Conservation (phyloP, 2,329 filamentous ascomycete genomes). For the Lomentospora prolificans region DNA sequence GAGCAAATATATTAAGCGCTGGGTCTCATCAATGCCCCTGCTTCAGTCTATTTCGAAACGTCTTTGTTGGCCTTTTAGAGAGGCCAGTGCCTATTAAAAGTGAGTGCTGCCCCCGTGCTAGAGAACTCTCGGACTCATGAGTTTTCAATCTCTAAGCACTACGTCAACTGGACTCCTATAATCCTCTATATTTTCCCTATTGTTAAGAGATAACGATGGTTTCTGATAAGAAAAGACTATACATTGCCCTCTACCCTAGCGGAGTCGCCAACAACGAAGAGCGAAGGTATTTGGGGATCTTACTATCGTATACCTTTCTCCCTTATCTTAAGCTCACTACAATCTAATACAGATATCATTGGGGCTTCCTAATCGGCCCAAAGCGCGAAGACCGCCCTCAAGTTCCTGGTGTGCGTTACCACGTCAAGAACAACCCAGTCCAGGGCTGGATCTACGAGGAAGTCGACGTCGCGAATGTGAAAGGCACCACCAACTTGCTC, state of each 20-base stretch:
- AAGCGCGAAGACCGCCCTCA: conserved; percentile 16
- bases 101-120: no score
- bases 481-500: conserved; percentile 20
- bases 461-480: conserved; percentile 12
- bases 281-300: conserved; percentile 14
- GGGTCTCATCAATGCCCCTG: no score
- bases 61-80: no score
- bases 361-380: conserved; percentile 20
- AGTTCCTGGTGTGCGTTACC: conserved; percentile 20
- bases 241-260: conserved; percentile 22
- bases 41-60: no score
- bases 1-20: no score
- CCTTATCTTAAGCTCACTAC: not conserved
- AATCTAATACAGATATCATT: conserved; percentile 19
- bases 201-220: conserved; percentile 9
- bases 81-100: no score
- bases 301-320: conserved; percentile 10
- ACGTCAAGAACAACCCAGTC: conserved; percentile 19
- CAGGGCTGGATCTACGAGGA: conserved; percentile 20
- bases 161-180: conserved; percentile 41
- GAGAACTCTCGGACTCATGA: no score
- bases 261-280: conserved; percentile 16
- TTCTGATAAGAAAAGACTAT: conserved; percentile 20
- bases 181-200: not conserved
- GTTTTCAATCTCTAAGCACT: no score